A percentile compares a stretch with the other conserved stretches of the same genome.
phyloP scores from a whole-genome alignment of 768 basidiomycete genomes.

The Tylopilus felleus region DNA sequence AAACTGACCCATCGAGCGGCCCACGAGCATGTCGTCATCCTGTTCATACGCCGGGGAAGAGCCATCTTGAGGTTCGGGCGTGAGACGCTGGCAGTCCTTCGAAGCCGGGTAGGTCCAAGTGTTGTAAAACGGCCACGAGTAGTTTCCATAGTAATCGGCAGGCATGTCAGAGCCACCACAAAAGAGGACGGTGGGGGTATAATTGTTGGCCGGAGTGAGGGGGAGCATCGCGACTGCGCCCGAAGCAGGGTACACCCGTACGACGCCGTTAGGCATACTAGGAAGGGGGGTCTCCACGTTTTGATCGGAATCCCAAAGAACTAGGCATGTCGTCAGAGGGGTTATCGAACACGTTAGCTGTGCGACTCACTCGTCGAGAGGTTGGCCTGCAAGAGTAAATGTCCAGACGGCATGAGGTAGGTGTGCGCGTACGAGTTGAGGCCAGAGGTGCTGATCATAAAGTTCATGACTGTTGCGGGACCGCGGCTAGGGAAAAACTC shows the following conservation, averaged over 20 bases:
- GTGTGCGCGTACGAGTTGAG: conserved; percentile 75
- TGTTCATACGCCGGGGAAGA: conserved; percentile 56
- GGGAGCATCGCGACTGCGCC: conserved; percentile 89
- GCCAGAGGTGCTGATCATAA: conserved; percentile 69
- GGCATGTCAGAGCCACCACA: conserved; percentile 87
- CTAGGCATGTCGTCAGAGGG: conserved; percentile 20
- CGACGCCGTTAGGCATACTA: conserved; percentile 68
- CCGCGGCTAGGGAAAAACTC: conserved; percentile 75
- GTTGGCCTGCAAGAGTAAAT: conserved; percentile 79
- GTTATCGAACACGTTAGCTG: neutral
- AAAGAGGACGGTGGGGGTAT: conserved; percentile 79
- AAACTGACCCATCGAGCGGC: conserved; percentile 90
- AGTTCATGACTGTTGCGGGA: conserved; percentile 50
- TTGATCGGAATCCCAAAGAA: conserved; percentile 48
- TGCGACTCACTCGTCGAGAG: conserved; percentile 56
- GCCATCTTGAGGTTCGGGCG: conserved; percentile 77
- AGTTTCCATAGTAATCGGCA: conserved; percentile 71
- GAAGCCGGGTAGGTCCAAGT: conserved; percentile 73
- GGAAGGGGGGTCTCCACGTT: conserved; percentile 65
- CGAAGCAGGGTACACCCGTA: conserved; percentile 86
- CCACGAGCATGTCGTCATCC: conserved; percentile 73
- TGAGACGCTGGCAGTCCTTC: conserved; percentile 75
- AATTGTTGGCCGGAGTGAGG: conserved; percentile 85
- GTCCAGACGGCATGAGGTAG: conserved; percentile 70
- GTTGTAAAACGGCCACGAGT: conserved; percentile 66